Evolutionary conservation across 202 grass and related monocot genomes (phyloP), one percentile per base, ranked within the genome.

Genomic region (Brachypodium distachyon): DNA sequence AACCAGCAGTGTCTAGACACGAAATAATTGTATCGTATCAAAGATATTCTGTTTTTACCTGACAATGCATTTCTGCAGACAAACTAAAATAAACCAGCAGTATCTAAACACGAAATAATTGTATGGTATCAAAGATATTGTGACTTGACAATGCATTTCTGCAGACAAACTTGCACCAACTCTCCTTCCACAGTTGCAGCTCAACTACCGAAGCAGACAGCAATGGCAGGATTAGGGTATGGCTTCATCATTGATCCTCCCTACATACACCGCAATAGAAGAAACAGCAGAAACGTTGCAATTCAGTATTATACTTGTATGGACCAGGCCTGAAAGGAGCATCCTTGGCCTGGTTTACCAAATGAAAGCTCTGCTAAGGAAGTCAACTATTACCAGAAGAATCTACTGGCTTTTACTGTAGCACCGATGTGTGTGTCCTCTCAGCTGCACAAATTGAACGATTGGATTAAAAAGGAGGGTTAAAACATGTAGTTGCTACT

Each of bases 161-260:
- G 61, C 61, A 76, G 61, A 83, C 61, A 68, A 39, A 14, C 50
- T n/a, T n/a, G n/a, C n/a, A n/a, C n/a, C n/a, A n/a, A n/a, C n/a
- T n/a, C n/a, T n/a, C n/a, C n/a, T n/a, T n/a, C n/a, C n/a, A n/a
- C n/a, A n/a, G n/a, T 19, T 43, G 38, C 7, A 42, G 51, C 51
- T 65, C 74, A 65, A 61, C 67, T 46, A 78, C 74, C 66, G 18
- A n/a, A 61, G 52, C 73, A 61, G 43, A 34, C 73, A 61, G 41
- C 58, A 14, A 5, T 38, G 80, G 31, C 72, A 12, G 41, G 40
- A 77, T 84, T 32, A 54, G 36, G 36, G 27, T 46, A 55, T 18
- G 41, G 67, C 67, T 38, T 44, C 62, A 73, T 84, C 67, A 83
- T 76, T 68, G 50, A 40, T 4, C 72, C 71, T 76, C 63, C 57